Evolutionary conservation across 192 early-diverging fungal genomes (phyloP).

Genomic region (Umbelopsis ramanniana): DNA sequence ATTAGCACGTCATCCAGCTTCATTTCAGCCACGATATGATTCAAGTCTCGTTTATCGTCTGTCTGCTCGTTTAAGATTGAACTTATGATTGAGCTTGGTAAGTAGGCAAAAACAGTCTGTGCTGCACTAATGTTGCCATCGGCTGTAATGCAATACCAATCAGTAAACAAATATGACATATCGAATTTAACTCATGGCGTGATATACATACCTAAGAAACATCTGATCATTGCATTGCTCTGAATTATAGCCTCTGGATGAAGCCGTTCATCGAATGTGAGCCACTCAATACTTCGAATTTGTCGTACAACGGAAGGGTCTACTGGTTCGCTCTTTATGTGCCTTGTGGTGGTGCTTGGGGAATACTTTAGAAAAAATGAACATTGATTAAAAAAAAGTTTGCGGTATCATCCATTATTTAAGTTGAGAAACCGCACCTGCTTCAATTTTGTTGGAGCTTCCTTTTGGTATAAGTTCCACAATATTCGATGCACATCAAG

Average conservation of each 20-base stretch:
- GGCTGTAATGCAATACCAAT: not conserved
- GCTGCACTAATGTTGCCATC: constrained; percentile 18
- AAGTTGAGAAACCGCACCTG: not conserved
- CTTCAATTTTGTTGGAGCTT: not conserved
- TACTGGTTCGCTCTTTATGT: constrained; percentile 14
- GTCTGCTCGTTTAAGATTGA: not conserved
- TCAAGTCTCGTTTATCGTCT: not conserved
- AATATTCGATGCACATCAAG: constrained; percentile 6
- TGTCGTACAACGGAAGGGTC: constrained; percentile 34
- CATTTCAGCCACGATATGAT: not conserved
- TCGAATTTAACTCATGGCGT: too few species aligned
- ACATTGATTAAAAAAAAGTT: not conserved
- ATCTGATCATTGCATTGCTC: constrained; percentile 53
- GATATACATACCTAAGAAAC: constrained; percentile 43
- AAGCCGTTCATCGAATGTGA: constrained; percentile 48
- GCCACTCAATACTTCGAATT: constrained; percentile 65
- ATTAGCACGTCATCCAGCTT: not conserved
- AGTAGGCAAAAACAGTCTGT: not conserved
- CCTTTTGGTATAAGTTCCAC: not conserved
- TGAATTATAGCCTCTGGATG: constrained; percentile 49
- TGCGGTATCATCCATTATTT: not conserved
- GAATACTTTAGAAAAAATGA: not conserved
- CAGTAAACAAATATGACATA: not conserved
- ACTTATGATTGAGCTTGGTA: not conserved
- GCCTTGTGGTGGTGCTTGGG: too few species aligned